Evolutionary conservation across 2,329 filamentous ascomycete genomes (phyloP), one percentile per base, ranked within the genome.

Genomic region (Nigrospora osmanthi): DNA sequence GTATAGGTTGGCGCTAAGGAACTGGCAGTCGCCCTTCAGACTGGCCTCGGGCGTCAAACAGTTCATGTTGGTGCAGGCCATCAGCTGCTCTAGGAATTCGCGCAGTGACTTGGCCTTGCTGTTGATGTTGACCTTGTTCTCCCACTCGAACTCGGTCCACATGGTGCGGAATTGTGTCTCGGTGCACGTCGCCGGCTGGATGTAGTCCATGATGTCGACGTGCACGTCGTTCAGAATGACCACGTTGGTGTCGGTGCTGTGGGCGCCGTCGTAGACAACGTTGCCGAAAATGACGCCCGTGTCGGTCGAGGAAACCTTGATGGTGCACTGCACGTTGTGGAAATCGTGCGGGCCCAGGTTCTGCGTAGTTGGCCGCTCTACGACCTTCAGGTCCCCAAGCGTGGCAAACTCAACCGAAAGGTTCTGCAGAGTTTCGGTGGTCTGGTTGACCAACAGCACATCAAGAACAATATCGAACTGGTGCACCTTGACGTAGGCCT

Each of bases 81-180:
- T 97, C 49, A 98, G 73, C 63, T 95, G 85, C 55, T 88, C 85
- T 52, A 98, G 71, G 80, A 98, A 98, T 16, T 94, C 89, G 41
- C 91, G 81, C 49, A 98, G 75, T 28, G 81, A 85, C 73, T 91
- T 95, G 54, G 88, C 89, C 75, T 96, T 97, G 52, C 88, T 94
- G 70, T 96, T 96, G 71, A 98, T 97, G 71, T 98, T 98, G 67
- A 98, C 91, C 79, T 98, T 98, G 73, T 98, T 98, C 75, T 98
- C 93, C 93, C 93, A 98, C 65, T 98, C 93, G 55, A 98, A 98
- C 63, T 98, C 93, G 34, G 93, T 98, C 93, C 93, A 98, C 93
- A 98, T 98, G n/a, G 89, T 95, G 48, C 93, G 82, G 83, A 98
- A 98, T 60, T 97, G 89, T 11, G 91, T 96, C 73, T 98, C 93